Base-by-base conservation (phyloP, 1,284 basidiomycete genomes). In the Apiotrichum montevideense region DNA sequence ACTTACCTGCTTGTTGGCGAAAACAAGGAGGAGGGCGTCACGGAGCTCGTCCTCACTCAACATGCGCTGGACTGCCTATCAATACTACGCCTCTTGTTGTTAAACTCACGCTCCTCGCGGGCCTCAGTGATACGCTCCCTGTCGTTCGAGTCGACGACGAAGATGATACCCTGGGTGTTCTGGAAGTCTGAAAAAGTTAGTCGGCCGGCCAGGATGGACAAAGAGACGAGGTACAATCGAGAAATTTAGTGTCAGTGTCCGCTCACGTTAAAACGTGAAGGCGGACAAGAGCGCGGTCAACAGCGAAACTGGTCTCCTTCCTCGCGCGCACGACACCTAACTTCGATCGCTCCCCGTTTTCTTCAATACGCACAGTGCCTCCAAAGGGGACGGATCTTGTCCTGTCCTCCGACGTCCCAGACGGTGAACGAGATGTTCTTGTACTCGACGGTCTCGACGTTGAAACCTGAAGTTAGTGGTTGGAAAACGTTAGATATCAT, bases 391-490 rank as follows among this genome's bases (percentile, higher is more conserved):
- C 96, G 83, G 71, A 97, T 97, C 83, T 97, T 97, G 81, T 97
- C 94, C 79, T 98, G 94, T 42, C 94, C 96, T 75, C 96, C 96
- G 57, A 99, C 96, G 77, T 99, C 96, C 96, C 96, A 99, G 33
- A 99, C 96, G 70, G 96, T 98, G 83, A 99, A 99, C 74, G 95
- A 96, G 74, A 99, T 94, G 71, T 99, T 98, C 84, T 98, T 98
- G 81, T 98, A 99, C 65, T 94, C 96, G 64, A 99, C 96, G 9
- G 96, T 99, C 80, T 99, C 96, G 68, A 99, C 96, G 76, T 98
- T 98, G 84, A 97, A 97, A 29, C 93, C 56, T 57, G 47, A 11
- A 21, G 37, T 39, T 39, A 39, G 37, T 39, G 37, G 37, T 7
- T 8, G 37, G 37, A 7, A 39, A 13, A 6, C 10, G 32, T 41